phyloP scores from a whole-genome alignment of 1,139 yeast genomes.

The Taiozyma sp. region DNA sequence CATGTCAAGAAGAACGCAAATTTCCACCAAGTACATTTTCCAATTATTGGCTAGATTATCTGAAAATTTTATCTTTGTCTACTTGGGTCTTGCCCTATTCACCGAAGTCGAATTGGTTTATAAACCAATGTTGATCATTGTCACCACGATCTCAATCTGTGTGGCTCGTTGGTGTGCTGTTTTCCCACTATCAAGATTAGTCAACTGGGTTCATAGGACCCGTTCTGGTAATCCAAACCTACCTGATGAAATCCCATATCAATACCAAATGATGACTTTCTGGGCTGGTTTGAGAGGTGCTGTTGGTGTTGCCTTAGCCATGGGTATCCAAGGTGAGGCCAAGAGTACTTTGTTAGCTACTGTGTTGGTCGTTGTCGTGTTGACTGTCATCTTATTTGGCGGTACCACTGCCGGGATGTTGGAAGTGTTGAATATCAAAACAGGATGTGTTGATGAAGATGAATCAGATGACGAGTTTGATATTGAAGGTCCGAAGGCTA shows the following conservation, averaged over 20 bases:
- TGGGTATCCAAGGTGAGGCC: slow-evolving; percentile 94
- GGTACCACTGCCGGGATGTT: slow-evolving; percentile 99
- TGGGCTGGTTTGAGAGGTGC: slow-evolving; percentile 99
- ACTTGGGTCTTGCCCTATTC: slow-evolving; percentile 87
- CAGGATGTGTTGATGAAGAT: slow-evolving; percentile 86
- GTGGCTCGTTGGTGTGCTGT: slow-evolving; percentile 97
- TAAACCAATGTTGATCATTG: slow-evolving; percentile 86
- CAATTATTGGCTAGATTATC: slow-evolving; percentile 91
- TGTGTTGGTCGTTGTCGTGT: slow-evolving; percentile 90
- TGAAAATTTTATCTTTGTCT: slow-evolving; percentile 94
- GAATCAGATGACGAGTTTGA: slow-evolving; percentile 95
- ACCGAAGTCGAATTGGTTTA: slow-evolving; percentile 95
- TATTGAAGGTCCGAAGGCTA: slow-evolving; percentile 64
- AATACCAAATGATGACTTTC: slow-evolving; percentile 97
- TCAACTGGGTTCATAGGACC: slow-evolving; percentile 72
- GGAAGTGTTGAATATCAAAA: slow-evolving; percentile 86
- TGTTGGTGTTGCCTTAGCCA: slow-evolving; percentile 97
- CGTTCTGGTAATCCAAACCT: slow-evolving; percentile 38
- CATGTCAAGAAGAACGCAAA: slow-evolving; percentile 96
- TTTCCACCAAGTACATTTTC: slow-evolving; percentile 91
- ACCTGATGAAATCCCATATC: slow-evolving; percentile 92
- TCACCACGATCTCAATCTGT: slow-evolving; percentile 87
- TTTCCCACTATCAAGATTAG: slow-evolving; percentile 81
- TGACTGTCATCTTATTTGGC: slow-evolving; percentile 94
- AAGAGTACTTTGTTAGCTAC: slow-evolving; percentile 89